Evolutionary conservation across 805 yeast species (phyloP).

Genomic region (Pichia kluyveri): DNA sequence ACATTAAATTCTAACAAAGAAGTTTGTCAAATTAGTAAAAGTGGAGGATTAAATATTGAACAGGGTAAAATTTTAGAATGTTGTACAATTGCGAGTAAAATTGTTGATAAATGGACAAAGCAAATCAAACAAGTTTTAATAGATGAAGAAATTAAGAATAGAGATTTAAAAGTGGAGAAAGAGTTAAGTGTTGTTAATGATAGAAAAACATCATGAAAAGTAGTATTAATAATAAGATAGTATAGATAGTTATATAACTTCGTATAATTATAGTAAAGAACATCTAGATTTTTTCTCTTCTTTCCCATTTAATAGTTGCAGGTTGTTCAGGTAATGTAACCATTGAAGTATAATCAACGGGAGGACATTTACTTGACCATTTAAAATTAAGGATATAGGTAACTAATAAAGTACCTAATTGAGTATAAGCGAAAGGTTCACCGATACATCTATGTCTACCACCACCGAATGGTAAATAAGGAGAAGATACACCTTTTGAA

Average conservation of each 20-base stretch:
- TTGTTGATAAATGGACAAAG: conserved; percentile 58
- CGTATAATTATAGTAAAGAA: background rate
- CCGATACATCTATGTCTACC: conserved; percentile 99
- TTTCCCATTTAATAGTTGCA: conserved; percentile 63
- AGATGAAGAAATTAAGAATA: conserved; percentile 34
- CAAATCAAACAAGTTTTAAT: conserved; percentile 48
- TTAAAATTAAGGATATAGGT: conserved; percentile 66
- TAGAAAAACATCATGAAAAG: conserved; percentile 8
- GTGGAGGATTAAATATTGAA: conserved; percentile 83
- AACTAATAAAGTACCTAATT: conserved; percentile 76
- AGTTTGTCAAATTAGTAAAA: conserved; percentile 79
- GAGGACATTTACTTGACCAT: conserved; percentile 66
- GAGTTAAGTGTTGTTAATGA: conserved; percentile 27
- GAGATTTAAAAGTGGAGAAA: conserved; percentile 13
- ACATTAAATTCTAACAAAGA: conserved; percentile 88
- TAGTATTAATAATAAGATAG: background rate
- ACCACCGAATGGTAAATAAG: conserved; percentile 97
- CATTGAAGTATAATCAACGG: conserved; percentile 80
- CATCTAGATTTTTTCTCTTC: conserved; percentile 31
- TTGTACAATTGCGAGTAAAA: conserved; percentile 51
- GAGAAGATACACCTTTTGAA: conserved; percentile 91
- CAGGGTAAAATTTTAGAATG: conserved; percentile 61
- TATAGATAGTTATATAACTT: background rate
- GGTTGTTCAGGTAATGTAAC: conserved; percentile 84
- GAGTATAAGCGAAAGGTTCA: conserved; percentile 94